These are phyloP conservation scores for Sparassis latifolia DNA, from an alignment of 1,284 basidiomycete genomes.

Conservation along the genomic window DNA sequence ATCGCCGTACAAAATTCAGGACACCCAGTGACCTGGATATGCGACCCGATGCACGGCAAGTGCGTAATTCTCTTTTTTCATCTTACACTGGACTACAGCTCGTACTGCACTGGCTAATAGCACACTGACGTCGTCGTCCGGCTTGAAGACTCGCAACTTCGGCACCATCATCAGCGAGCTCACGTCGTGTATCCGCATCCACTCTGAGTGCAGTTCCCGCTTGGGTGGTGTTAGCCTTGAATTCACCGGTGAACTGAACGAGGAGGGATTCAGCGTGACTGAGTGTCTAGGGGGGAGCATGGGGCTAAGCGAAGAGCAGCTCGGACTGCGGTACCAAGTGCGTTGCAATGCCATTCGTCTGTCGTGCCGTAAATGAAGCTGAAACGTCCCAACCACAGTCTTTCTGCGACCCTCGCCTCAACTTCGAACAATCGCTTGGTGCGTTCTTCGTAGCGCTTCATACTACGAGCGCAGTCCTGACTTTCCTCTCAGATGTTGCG, in stretches of 20 bases:
- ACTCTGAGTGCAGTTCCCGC: constrained; percentile 62
- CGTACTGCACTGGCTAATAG: constrained; percentile 32
- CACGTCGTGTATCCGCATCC: constrained; percentile 77
- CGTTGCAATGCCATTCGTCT: background rate
- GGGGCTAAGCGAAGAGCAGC: constrained; percentile 69
- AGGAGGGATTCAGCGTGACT: constrained; percentile 89
- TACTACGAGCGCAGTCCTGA: too few species aligned
- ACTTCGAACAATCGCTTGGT: constrained; percentile 82
- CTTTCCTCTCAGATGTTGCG: constrained; percentile 51
- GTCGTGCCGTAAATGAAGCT: background rate
- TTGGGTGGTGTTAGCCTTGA: constrained; percentile 96
- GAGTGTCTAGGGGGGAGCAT: constrained; percentile 81
- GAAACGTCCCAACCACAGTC: constrained; percentile 33
- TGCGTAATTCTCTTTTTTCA: constrained; percentile 30
- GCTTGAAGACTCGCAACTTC: constrained; percentile 88
- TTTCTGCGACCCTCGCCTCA: constrained; percentile 78
- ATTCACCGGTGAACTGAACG: constrained; percentile 92
- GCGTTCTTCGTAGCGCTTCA: constrained; percentile 19
- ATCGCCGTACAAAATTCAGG: constrained; percentile 73
- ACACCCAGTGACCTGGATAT: constrained; percentile 90
- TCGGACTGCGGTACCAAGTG: constrained; percentile 72
- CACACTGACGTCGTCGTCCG: constrained; percentile 71
- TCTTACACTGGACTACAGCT: background rate
- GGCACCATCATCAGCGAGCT: constrained; percentile 89
- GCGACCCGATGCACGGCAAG: constrained; percentile 98